phyloP scores from a whole-genome alignment of 1,139 yeast genomes.

The Yamadazyma epiphylla region DNA sequence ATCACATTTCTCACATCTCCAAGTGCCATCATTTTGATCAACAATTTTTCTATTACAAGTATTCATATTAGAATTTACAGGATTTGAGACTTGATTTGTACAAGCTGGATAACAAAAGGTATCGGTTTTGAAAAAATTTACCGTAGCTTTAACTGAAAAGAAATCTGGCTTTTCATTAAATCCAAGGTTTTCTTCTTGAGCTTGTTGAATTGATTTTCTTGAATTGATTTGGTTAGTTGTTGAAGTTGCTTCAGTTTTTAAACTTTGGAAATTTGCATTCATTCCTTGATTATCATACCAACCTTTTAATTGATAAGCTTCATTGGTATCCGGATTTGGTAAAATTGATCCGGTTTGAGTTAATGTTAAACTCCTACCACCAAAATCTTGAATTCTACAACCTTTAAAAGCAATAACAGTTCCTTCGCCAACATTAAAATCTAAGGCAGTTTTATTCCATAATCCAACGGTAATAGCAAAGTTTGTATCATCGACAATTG shows the following conservation, averaged over 20 bases:
- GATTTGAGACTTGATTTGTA: conserved; percentile 29
- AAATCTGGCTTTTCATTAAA: conserved; percentile 73
- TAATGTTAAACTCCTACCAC: conserved; percentile 80
- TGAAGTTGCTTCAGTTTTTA: conserved; percentile 39
- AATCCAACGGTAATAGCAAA: conserved; percentile 75
- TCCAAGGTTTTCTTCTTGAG: conserved; percentile 69
- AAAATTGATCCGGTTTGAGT: conserved; percentile 73
- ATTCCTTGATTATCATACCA: conserved; percentile 89
- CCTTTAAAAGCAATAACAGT: conserved; percentile 91
- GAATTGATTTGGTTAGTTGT: conserved; percentile 33
- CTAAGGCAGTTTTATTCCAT: conserved; percentile 86
- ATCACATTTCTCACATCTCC: conserved; percentile 95
- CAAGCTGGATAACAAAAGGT: conserved; percentile 93
- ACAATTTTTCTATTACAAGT: conserved; percentile 82
- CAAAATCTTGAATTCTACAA: conserved; percentile 83
- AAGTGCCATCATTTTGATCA: conserved; percentile 66
- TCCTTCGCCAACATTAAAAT: conserved; percentile 71
- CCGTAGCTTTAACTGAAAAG: conserved; percentile 69
- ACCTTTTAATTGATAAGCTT: conserved; percentile 84
- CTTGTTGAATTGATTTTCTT: conserved; percentile 66
- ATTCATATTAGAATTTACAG: conserved; percentile 15
- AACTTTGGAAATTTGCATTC: conserved; percentile 56
- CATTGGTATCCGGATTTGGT: conserved; percentile 84
- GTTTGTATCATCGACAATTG: conserved; percentile 81
- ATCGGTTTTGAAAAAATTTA: conserved; percentile 68